These are phyloP conservation scores for Auriscalpium vulgare DNA, from an alignment of 768 basidiomycete species.

Conservation along the genomic window DNA sequence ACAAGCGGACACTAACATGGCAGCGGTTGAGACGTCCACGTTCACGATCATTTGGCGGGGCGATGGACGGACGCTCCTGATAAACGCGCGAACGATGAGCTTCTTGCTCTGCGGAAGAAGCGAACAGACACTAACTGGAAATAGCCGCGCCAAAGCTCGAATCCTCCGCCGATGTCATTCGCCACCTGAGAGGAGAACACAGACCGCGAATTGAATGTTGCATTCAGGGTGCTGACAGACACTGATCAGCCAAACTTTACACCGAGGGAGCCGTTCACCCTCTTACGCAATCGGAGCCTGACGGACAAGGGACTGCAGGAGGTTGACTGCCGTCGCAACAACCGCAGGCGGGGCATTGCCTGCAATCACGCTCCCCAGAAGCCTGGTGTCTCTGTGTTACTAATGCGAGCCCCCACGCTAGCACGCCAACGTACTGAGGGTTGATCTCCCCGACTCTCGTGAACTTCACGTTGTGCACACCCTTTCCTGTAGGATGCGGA, in stretches of 20 bases:
- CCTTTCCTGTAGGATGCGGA: no score
- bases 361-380: conserved; percentile 5
- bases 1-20: background rate
- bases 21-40: conserved; percentile 9
- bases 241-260: background rate
- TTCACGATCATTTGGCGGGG: conserved; percentile 7
- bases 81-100: background rate
- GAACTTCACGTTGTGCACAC: conserved; percentile 6
- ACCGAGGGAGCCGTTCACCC: background rate
- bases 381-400: background rate
- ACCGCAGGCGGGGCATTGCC: background rate
- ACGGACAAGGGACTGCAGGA: conserved; percentile 10
- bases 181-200: conserved; percentile 7
- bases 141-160: conserved; percentile 14
- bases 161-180: conserved; percentile 7
- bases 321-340: conserved; percentile 5
- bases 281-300: conserved; percentile 12
- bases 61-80: conserved; percentile 12
- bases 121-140: conserved; percentile 4
- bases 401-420: no score
- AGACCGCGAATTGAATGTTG: conserved; percentile 9
- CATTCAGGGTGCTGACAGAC: background rate
- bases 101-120: background rate
- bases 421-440: background rate
- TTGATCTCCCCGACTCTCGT: conserved; percentile 11